Base-by-base conservation (phyloP, 305 asterid genomes). In the Fraxinus velutina region DNA sequence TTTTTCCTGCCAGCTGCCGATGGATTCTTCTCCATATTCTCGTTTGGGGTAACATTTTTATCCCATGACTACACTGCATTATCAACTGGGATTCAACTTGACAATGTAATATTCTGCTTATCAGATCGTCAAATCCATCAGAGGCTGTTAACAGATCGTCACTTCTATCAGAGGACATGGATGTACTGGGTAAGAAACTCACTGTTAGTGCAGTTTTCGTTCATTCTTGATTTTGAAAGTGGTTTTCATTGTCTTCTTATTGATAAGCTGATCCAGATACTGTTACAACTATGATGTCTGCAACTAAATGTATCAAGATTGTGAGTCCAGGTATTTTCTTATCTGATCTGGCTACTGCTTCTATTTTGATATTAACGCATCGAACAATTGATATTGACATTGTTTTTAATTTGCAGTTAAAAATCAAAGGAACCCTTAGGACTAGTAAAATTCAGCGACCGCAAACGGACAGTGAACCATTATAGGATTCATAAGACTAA, bases 21-120 rank as follows among this genome's bases (percentile, higher is more conserved):
- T 75, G 15, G 90, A 82, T 85, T 93, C 98, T 81, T 92, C 98
- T 71, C 97, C 97, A 10, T 95, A 89, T 42, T 84, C 92, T 76
- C 78, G 80, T 77, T 87, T 94, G 74, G 91, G 95, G 98, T 94
- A 90, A 79, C 79, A 5, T 52, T 66, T 39, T 77, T 55, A 30
- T 47, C 33, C 55, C 27, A 39, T 44, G 70, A 60, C 34, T 33
- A 29, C 5, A 75, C 62, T 78, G 77, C 34, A 12, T 70, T 10
- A 60, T n/a, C 42, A 36, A 19, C 15, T 15, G 19, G 29, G 15
- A 55, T 55, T 76, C 60, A 64, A 80, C 39, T 21, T 10, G 42
- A 37, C 52, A 33, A 77, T 1, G 72, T 86, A 42, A 78, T 71
- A 22, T 66, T 4, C 68, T 1, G 22, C 42, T 15, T 80, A 12